Base-by-base conservation (phyloP, 2,329 filamentous ascomycete genomes). In the Xylogone sp. region DNA sequence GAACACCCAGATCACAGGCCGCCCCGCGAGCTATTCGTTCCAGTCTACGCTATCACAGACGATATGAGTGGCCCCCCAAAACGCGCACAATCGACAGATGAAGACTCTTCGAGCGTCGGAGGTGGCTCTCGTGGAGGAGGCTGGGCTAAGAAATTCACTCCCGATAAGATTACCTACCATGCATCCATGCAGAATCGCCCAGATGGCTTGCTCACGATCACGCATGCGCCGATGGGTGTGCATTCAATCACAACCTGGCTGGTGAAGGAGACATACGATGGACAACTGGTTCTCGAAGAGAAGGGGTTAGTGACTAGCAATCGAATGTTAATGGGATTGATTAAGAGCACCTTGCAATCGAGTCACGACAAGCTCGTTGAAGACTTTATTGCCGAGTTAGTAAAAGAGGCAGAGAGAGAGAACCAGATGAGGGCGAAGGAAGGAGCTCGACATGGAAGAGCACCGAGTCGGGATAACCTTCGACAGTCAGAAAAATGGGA, bases 241-340 rank as follows among this genome's bases (percentile, higher is more conserved):
- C 50, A 60, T 48, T 83, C 76, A 20, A 75, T 95, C 4, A 83
- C 81, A 43, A 89, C 88, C 4, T 82, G 79, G 34, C 69, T 86
- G 34, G 82, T 85, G 0, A 86, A 83, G n/a, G 88, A 93, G 65
- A 78, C 81, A 1, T 73, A 74, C 21, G 77, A 85, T 62, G 85
- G 83, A 5, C 88, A 88, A 0, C 73, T 94, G 18, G 93, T 92
- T 63, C 72, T 96, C 45, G 79, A 87, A 18, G 89, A 95, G 71
- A 88, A 92, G 58, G 84, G 92, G 45, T 84, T 88, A 58, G 83
- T 95, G 72, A 79, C 80, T 52, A 94, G 89, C 71, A 92, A 90
- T 63, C 71, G 89, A 53, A 73, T 93, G 56, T 78, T 93, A 71
- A 78, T 84, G 2, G 71, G 72, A 1, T 94, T 94, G 64, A 87